Evolutionary conservation across 306 rosid genomes (phyloP).

Genomic region (Trifolium subterraneum): DNA sequence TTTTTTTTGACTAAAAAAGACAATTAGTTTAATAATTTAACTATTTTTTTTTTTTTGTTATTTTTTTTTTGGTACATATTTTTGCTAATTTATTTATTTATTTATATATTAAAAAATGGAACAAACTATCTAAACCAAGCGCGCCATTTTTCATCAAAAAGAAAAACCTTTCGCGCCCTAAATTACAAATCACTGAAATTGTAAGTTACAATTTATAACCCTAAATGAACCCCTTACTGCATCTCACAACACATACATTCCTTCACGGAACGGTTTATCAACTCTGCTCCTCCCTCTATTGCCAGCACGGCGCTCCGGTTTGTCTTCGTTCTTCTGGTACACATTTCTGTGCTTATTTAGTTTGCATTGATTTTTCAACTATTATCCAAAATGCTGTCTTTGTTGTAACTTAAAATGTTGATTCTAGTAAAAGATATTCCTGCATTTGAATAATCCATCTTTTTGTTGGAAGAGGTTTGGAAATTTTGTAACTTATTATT

Average conservation of each 20-base stretch:
- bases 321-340: neutral
- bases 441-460: no score
- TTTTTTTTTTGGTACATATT: no score
- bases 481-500: no score
- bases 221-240: neutral
- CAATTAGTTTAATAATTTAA: no score
- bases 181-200: neutral
- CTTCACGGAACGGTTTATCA: neutral
- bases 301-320: neutral
- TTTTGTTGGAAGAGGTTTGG: no score
- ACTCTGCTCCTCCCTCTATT: no score
- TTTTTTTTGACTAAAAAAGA: no score
- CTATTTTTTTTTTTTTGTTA: no score
- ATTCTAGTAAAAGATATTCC: no score
- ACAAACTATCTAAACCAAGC: neutral
- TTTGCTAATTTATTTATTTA: no score
- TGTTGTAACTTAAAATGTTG: neutral
- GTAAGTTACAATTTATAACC: no score
- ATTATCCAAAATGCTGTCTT: neutral
- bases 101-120: no score
- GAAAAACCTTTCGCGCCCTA: neutral
- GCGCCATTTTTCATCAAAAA: neutral
- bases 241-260: neutral
- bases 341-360: neutral
- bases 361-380: neutral